Evolutionary conservation across 75 land plant genomes (phyloP).

Genomic region (Selaginella moellendorffii): DNA sequence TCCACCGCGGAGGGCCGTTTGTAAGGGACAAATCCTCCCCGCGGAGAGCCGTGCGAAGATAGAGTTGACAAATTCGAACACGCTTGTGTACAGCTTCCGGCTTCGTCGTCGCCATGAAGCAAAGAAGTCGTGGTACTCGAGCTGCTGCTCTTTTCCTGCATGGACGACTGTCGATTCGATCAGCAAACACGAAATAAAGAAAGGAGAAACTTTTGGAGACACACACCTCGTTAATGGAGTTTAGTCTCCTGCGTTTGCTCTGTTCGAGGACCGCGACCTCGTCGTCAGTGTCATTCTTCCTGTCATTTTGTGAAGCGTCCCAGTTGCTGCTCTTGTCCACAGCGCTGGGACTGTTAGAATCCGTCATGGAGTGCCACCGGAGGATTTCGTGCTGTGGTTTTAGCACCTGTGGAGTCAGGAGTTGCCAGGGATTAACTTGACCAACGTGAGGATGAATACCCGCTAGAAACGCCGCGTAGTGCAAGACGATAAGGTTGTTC

Average conservation of each 20-base stretch:
- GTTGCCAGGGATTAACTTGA: neutral
- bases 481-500: neutral
- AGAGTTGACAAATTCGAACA: neutral
- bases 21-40: neutral
- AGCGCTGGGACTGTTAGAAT: neutral
- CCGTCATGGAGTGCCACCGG: neutral
- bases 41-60: neutral
- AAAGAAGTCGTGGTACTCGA: neutral
- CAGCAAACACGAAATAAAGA: neutral
- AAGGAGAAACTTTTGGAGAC: neutral
- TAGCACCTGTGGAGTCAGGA: no score
- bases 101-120: neutral
- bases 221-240: neutral
- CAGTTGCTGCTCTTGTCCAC: neutral
- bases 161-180: no score
- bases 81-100: neutral
- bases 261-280: no score
- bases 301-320: neutral
- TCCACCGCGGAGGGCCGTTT: neutral
- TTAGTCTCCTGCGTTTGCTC: neutral
- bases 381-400: no score
- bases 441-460: neutral
- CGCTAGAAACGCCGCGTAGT: neutral
- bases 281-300: neutral
- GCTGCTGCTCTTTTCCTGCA: neutral